Evolutionary conservation across 352 stramenopile genomes (phyloP), one percentile per base, ranked within the genome.

Genomic region (Globisporangium uncinulatum): DNA sequence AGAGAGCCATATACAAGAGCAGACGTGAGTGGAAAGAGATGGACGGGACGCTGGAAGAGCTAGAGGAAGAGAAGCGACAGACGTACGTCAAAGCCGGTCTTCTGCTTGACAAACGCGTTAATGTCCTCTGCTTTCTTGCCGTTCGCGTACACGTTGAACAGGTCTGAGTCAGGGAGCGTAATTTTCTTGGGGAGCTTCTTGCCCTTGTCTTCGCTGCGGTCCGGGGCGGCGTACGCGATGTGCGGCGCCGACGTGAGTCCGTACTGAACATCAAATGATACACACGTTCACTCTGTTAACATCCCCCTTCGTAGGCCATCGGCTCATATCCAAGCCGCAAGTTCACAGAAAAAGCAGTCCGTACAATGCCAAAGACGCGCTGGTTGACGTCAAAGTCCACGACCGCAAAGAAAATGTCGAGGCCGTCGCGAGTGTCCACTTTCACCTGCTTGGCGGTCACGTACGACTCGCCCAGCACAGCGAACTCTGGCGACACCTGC

Each of bases 91-190:
- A 92, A 91, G 57, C 85, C 85, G 8, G 85, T 93, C 59, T 89
- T 87, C 41, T 87, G 73, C 69, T 85, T 85, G 55, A 94, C 74
- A 52, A 92, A 94, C 15, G 63, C 48, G 50, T 74, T 70, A 50
- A 94, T 79, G 44, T 76, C 44, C 43, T 94, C 82, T 3, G 85
- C 85, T 15, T 76, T 62, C 51, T 87, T 89, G 59, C 85, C 83
- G 50, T 77, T 66, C 49, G 81, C 79, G 66, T 92, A 92, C 17
- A 92, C 67, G 63, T 89, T 92, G 70, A 86, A 92, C 42, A 91
- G 61, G 65, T 94, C 69, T 49, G 73, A 57, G 17, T 71, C 58
- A 9, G 71, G 63, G 29, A 86, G 55, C 61, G 79, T 68, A 34
- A 76, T 46, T 72, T 92, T 92, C 41, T 63, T 66, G 6, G 79